These are phyloP conservation scores for Austroboletus rostrupii DNA, from an alignment of 1,284 basidiomycete species.

Conservation along the genomic window DNA sequence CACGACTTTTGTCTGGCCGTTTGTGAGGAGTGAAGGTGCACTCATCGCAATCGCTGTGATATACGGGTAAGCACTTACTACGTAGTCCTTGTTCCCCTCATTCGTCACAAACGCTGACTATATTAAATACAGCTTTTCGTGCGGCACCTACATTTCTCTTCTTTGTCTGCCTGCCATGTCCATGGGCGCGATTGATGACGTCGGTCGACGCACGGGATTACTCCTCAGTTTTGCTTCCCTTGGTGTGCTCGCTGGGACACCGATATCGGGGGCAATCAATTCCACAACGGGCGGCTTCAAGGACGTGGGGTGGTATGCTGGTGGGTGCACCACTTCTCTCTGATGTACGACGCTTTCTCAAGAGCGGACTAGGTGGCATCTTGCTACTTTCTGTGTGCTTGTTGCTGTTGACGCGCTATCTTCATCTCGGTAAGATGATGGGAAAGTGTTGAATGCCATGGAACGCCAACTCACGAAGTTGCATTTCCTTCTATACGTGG, in stretches of 20 bases:
- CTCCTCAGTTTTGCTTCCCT: constrained; percentile 48
- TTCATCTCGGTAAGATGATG: constrained; percentile 25
- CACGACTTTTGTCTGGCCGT: constrained; percentile 45
- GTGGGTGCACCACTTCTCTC: constrained; percentile 31
- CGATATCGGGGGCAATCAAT: constrained; percentile 48
- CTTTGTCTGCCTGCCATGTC: constrained; percentile 52
- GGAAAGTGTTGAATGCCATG: constrained; percentile 24
- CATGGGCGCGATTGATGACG: constrained; percentile 54
- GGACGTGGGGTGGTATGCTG: constrained; percentile 46
- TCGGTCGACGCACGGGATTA: constrained; percentile 59
- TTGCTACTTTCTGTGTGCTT: constrained; percentile 19
- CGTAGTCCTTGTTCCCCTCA: no score
- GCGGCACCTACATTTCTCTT: constrained; percentile 56
- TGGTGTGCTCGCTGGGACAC: constrained; percentile 45
- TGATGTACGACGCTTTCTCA: neutral
- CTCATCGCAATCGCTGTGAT: constrained; percentile 37
- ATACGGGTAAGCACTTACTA: constrained; percentile 38
- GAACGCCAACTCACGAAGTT: no score
- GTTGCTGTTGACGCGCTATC: constrained; percentile 21
- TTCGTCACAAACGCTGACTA: neutral
- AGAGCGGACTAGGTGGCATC: no score
- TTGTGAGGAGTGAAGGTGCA: constrained; percentile 27
- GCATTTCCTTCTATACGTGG: no score
- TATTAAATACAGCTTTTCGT: constrained; percentile 43
- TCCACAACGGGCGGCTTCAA: constrained; percentile 31